phyloP scores from a whole-genome alignment of 169 alveolate species.

The Cryptosporidium tyzzeri region DNA sequence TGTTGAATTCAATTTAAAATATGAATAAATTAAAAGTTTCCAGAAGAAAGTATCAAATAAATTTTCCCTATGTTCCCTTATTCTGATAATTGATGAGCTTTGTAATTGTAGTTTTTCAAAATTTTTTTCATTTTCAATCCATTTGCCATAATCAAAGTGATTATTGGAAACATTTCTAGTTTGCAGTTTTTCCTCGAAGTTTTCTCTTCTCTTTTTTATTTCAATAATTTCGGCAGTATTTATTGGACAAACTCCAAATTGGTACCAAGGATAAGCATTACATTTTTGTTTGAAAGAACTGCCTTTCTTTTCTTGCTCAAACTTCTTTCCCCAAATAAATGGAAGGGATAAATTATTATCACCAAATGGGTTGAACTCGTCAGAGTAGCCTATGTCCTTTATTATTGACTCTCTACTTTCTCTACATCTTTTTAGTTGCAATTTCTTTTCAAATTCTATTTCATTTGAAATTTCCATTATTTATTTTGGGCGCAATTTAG shows the following conservation, averaged over 20 bases:
- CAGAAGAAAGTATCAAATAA: conserved; percentile 45
- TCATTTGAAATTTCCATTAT: conserved; percentile 15
- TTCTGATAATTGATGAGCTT: conserved; percentile 47
- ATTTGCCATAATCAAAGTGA: conserved; percentile 15
- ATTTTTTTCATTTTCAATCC: conserved; percentile 63
- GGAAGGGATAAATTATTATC: conserved; percentile 60
- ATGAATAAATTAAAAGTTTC: conserved; percentile 45
- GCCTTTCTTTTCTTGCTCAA: conserved; percentile 30
- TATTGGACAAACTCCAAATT: conserved; percentile 58
- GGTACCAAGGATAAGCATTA: conserved; percentile 50
- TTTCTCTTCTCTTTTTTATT: conserved; percentile 53
- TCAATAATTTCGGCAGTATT: conserved; percentile 24
- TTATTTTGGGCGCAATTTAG: conserved; percentile 1
- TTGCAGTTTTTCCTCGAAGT: conserved; percentile 1
- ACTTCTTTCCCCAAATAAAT: conserved; percentile 60
- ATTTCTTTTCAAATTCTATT: conserved; percentile 22
- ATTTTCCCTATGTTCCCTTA: conserved; percentile 55
- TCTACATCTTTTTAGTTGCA: conserved; percentile 48
- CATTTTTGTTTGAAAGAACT: conserved; percentile 8
- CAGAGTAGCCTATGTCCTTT: conserved; percentile 47
- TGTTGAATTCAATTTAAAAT: not conserved
- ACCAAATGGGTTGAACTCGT: conserved; percentile 64
- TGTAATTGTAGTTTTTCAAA: conserved; percentile 42
- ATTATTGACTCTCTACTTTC: conserved; percentile 15
- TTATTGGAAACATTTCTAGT: conserved; percentile 3